Base-by-base conservation (phyloP, 345 rosid species). In the Mallotus nudiflorus region DNA sequence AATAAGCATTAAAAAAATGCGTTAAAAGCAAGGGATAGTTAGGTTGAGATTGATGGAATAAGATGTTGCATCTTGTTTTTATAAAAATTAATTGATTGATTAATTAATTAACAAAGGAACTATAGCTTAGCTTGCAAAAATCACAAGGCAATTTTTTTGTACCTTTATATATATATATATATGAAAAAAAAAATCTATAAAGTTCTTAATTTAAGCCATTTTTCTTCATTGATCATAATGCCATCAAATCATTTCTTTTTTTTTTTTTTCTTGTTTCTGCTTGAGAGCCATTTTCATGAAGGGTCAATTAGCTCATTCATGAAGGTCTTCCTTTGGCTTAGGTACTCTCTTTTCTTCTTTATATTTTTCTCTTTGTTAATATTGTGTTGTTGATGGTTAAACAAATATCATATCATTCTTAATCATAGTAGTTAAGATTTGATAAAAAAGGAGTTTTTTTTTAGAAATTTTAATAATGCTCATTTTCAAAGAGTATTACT, bases 111-210 rank as follows among this genome's bases (percentile, higher is more conserved):
- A 68, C 42, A 33, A 66, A 48, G 57, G 35, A 22, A 56, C 53
- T 58, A 46, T 80, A 67, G 67, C 82, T 79, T 81, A 62, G 83
- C 81, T 85, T 81, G 81, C 89, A 85, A 75, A 72, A 67, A 73
- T 73, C 82, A 76, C 77, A 75, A 80, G 54, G 28, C 63, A 59
- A 18, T 31, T 4, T 56, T 46, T 52, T 52, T 76, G 59, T 62
- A 15, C 28, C 46, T 13, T 60, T 24, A 7, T 20, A 12, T 13
- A 18, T 6, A 19, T 53, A 16, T n/a, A n/a, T n/a, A n/a, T n/a
- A n/a, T n/a, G n/a, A n/a, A n/a, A n/a, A n/a, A n/a, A n/a, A n/a
- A n/a, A n/a, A n/a, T n/a, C n/a, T n/a, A n/a, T 5, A 39, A n/a
- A 29, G 27, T 12, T 48, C 3, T 40, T 40, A 8, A 18, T n/a